Base-by-base conservation (phyloP, 2,329 filamentous ascomycete species). In the Fusarium napiforme region DNA sequence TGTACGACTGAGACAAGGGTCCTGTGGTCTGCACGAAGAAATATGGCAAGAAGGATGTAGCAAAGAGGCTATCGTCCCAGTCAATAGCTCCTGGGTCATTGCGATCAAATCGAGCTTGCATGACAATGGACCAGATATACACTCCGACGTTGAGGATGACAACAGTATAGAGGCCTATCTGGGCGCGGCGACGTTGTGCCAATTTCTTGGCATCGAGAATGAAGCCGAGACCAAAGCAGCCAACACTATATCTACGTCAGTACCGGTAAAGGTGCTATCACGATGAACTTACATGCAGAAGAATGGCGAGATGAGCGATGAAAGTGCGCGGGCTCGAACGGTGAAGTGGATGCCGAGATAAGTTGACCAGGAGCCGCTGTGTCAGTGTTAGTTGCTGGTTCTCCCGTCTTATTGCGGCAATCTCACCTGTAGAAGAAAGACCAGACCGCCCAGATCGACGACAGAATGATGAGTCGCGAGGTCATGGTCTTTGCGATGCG, bases 271-370 rank as follows among this genome's bases (percentile, higher is more conserved):
- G 10, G 10, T 4, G 6, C 0, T 4, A 1, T 0, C 7, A 3
- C 1, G 1, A 0, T 0, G 0, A 11, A 67, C 64, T 61, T 52
- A 67, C 65, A 67, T 67, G 65, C 65, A 67, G 8, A 67, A 67
- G 30, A 67, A 67, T 1, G 65, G 65, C 1, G 65, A 67, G n/a
- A 67, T 36, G 3, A 67, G 64, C 0, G 65, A 67, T 14, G 65
- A 67, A 10, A 67, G 63, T 0, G 65, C 65, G 1, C 65, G 64
- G 2, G 63, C 47, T 6, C 65, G 65, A 4, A 67, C 40, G 4
- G 65, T 67, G 14, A 67, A 67, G 30, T 67, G 53, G 4, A 67
- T 67, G 4, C 65, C 65, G 2, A 67, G 65, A 28, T 67, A 67
- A 0, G 65, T 67, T 40, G 65, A 67, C 65, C 65, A 67, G 5